Evolutionary conservation across 106 monocot species (phyloP), one percentile per base, ranked within the genome.

Genomic region (Gastrodia elata): DNA sequence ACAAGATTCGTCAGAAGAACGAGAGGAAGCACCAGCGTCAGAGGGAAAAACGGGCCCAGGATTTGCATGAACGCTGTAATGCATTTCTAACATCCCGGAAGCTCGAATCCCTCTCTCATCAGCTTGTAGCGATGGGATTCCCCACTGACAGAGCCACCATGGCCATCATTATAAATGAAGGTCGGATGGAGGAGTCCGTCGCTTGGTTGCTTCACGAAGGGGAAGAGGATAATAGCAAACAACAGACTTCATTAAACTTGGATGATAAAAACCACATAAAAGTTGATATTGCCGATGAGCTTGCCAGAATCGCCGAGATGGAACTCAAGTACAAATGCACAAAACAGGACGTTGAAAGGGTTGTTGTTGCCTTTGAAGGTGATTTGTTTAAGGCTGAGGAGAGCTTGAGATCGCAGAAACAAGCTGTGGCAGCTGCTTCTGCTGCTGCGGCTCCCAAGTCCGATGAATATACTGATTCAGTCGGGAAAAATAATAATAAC

Each of bases 11-110:
- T 9, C 96, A 90, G 68, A 90, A 90, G 81, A 97, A 97, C 71
- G 96, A 97, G 81, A 90, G 68, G 78, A 97, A 97, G 71, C 96
- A 97, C 68, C 96, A 93, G 74, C 79, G 92, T 6, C 96, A 97
- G 64, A 85, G 71, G 76, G 92, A 92, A 81, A 80, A 71, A 72
- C 87, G 96, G 3, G 88, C 92, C 2, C 92, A 88, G 68, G 92
- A 97, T 41, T 72, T 97, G 39, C 90, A 88, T 59, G 87, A 86
- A 70, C 82, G 83, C 11, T 92, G 96, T 56, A 84, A 56, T 22
- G 77, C 84, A 25, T 88, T 81, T 26, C 83, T 93, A 39, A 97
- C 83, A 80, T 92, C 96, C 0, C 84, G 96, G 46, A 97, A 93
- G 70, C 79, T 97, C 34, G 90, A 88, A 57, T 32, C 73, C 5